phyloP scores from a whole-genome alignment of 2,329 filamentous ascomycete species.

The Diaporthe destruens region DNA sequence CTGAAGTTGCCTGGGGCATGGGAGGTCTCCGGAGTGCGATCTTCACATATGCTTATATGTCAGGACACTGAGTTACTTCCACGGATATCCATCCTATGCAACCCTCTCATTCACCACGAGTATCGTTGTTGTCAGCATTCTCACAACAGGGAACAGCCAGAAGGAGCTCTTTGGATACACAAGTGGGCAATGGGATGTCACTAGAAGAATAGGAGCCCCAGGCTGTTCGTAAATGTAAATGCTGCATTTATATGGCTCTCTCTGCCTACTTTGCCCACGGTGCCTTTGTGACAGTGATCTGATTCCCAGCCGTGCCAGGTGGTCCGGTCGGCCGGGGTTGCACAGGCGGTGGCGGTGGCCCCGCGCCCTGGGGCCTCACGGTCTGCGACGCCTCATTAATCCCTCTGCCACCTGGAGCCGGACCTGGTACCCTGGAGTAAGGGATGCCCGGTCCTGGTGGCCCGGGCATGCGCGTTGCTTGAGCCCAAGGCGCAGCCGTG shows the following conservation, averaged over 20 bases:
- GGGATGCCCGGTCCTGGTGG: constrained; percentile 49
- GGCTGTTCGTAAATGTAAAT: no score
- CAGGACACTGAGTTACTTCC: background rate
- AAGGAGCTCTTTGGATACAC: background rate
- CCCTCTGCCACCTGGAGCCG: constrained; percentile 21
- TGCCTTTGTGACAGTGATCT: constrained; percentile 41
- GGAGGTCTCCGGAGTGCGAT: background rate
- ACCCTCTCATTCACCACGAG: background rate
- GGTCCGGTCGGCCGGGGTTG: constrained; percentile 36
- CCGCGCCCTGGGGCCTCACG: constrained; percentile 10
- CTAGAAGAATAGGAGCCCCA: no score
- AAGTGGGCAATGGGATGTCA: background rate
- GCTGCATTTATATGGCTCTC: background rate
- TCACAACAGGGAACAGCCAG: background rate
- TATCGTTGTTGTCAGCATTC: background rate
- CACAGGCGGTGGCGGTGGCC: constrained; percentile 7
- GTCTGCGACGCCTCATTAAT: constrained; percentile 17
- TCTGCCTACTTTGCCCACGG: constrained; percentile 40
- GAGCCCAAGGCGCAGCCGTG: constrained; percentile 60
- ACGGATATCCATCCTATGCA: no score
- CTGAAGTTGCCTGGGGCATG: no score
- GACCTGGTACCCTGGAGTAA: constrained; percentile 47
- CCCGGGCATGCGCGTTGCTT: constrained; percentile 56
- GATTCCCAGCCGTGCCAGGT: constrained; percentile 40
- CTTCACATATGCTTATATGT: background rate